Evolutionary conservation across 2,329 filamentous ascomycete species (phyloP), one percentile per base, ranked within the genome.

Genomic region (Hysterium pulicare): DNA sequence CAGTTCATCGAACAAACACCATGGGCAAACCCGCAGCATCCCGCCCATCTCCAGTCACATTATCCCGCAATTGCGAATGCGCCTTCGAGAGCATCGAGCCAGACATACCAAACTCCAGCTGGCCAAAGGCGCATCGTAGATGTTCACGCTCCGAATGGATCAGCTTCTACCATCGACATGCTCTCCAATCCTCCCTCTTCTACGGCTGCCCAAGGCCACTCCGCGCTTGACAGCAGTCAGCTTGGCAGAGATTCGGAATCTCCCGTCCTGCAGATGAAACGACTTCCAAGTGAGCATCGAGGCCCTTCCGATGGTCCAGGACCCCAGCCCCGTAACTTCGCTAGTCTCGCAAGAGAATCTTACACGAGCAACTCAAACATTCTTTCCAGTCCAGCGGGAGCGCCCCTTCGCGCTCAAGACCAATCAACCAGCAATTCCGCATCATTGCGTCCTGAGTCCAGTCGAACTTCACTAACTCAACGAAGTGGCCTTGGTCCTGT

Each of bases 1-100:
- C 86, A 91, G 50, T 95, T 93, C 54, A 77, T 95, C 42, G 87
- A 94, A 58, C 84, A 91, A 53, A 95, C 87, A 4, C 86, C 90
- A 1, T 96, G 90, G 90, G 89, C 90, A 26, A 95, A 95, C 61
- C 88, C 90, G 15, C 87, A 91, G 53, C 64, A 67, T 43, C 65
- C 64, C 9, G 61, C 58, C n/a, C 65, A 68, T 35, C 62, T 64
- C 22, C 59, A 66, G 34, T 49, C 59, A 3, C 59, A 64, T 16
- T 68, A 64, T 38, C 47, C 38, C 8, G 53, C 51, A 16, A 39
- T 41, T 24, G 24, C 42, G 20, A 46, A 57, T 23, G 59, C 54
- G 4, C 49, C 53, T 13, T 47, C 59, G 16, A 53, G 59, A n/a
- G 37, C 57, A 30, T 47, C 59, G 8, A 62, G 49, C 44, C 50